Evolutionary conservation across 192 early-diverging fungal genomes (phyloP).

Genomic region (Podila epicladia): DNA sequence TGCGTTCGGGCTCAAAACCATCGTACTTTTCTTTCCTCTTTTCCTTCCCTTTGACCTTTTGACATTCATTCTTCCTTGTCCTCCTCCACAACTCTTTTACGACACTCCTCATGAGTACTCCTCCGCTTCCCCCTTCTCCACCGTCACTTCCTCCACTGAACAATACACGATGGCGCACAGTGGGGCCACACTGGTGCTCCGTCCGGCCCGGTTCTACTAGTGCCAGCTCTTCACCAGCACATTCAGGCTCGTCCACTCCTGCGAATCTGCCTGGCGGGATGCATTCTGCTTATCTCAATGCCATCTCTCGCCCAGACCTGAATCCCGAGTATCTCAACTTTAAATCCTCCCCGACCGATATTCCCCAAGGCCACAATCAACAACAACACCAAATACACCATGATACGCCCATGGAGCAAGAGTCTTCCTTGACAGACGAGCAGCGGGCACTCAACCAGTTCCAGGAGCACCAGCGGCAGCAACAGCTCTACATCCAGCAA

Average conservation of each 20-base stretch:
- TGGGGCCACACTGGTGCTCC: constrained; percentile 41
- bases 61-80: not conserved
- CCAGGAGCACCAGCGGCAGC: constrained; percentile 38
- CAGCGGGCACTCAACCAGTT: constrained; percentile 32
- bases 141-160: not conserved
- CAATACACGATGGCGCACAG: constrained; percentile 16
- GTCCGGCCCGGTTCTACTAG: constrained; percentile 14
- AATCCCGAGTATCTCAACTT: constrained; percentile 1
- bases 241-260: not conserved
- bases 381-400: constrained; percentile 9
- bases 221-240: not conserved
- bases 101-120: not conserved
- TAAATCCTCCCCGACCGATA: constrained; percentile 6
- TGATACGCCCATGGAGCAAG: not conserved
- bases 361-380: constrained; percentile 5
- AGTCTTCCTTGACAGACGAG: constrained; percentile 17
- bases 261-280: constrained; percentile 29
- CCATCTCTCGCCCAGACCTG: constrained; percentile 32
- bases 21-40: no score
- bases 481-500: constrained; percentile 36
- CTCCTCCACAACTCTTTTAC: not conserved
- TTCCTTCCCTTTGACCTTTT: no score
- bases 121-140: not conserved
- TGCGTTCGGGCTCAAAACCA: no score
- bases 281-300: constrained; percentile 28